Evolutionary conservation across 164 flowering plant species (phyloP), one percentile per base, ranked within the genome.

Genomic region (Platanus orientalis): DNA sequence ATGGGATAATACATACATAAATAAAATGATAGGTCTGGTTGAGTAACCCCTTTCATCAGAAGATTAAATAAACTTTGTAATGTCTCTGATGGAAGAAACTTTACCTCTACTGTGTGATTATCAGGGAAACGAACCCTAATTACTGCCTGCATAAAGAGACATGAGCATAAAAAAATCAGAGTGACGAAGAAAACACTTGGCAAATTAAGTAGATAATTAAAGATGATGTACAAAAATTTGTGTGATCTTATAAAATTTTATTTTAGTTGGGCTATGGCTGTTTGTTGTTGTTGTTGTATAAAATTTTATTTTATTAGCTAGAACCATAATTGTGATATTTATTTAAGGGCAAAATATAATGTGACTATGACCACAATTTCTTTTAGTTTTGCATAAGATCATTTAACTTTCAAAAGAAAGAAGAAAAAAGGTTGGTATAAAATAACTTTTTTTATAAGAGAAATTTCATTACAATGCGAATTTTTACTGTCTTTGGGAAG

Each of bases 101-200:
- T 79, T 24, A 79, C 84, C 81, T 95, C 94, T 16, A 95, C 49
- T 29, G 95, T 95, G 71, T 67, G 67, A 68, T 86, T 85, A 66
- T 95, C 97, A 58, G 97, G 99, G 71, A 95, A 95, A 0, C 97
- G 89, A 28, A 91, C 84, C 71, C 97, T 80, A 12, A 95, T 88
- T 23, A 76, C 64, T 23, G 87, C 79, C 97, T 90, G 80, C 71
- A 76, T 1, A 61, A 45, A 26, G 48, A 44, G 42, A 64, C 57
- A 2, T 19, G 56, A 40, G 28, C 74, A 21, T n/a, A 32, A 32
- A 5, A 32, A 32, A 10, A 36, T 7, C 42, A 7, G 10, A 1
- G 42, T 36, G 7, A 36, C 42, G 12, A 36, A 36, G 12, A 10
- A 36, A 36, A 14, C 9, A 32, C 9, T 36, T 7, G 42, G 42